Percentiles rank a stretch among this genome's conserved stretches.
phyloP scores from a whole-genome alignment of 2,329 filamentous ascomycete species.

The Fusarium nurragi region DNA sequence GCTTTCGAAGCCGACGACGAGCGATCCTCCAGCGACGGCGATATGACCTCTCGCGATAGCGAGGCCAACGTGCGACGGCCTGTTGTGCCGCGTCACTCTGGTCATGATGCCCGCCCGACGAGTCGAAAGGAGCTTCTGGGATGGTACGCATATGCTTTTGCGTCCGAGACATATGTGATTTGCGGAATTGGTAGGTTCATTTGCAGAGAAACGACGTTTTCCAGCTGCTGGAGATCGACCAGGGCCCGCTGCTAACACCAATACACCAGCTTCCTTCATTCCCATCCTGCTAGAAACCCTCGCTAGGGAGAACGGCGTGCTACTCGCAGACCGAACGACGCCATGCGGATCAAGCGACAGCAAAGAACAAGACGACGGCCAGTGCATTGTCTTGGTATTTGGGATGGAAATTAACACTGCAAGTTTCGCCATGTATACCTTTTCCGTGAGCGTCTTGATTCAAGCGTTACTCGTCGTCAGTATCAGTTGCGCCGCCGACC shows the following conservation, averaged over 20 bases:
- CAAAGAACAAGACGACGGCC: constrained; percentile 62
- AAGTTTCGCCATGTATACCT: constrained; percentile 98
- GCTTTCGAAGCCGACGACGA: constrained; percentile 77
- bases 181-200: constrained; percentile 73
- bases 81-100: constrained; percentile 68
- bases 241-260: constrained; percentile 8
- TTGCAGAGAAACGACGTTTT: background rate
- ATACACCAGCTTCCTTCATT: constrained; percentile 81
- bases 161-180: constrained; percentile 94
- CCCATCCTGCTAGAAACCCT: constrained; percentile 95
- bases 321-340: constrained; percentile 78
- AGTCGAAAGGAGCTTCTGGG: constrained; percentile 87
- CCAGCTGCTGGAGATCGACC: background rate
- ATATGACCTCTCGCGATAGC: constrained; percentile 51
- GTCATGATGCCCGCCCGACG: constrained; percentile 89
- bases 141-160: constrained; percentile 97
- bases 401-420: constrained; percentile 93
- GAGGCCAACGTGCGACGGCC: constrained; percentile 50
- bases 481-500: constrained; percentile 95
- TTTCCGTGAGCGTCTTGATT: constrained; percentile 88
- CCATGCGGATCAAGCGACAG: constrained; percentile 76
- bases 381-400: constrained; percentile 85
- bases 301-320: constrained; percentile 88
- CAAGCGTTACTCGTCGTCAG: constrained; percentile 93
- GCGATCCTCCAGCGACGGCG: constrained; percentile 58